Evolutionary conservation across 805 yeast species (phyloP).

Genomic region (Blastobotrys parvus): DNA sequence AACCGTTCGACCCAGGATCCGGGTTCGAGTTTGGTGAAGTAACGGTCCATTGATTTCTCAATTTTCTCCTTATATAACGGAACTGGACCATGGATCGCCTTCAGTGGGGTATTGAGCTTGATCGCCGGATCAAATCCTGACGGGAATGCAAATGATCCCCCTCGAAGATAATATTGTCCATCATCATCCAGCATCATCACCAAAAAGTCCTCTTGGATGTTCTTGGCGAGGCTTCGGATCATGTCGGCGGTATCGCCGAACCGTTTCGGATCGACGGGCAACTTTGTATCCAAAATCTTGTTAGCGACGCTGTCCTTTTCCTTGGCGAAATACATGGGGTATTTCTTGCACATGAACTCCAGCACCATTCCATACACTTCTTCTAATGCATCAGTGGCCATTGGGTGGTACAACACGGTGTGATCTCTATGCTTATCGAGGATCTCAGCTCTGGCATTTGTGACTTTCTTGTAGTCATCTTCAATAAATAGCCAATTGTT

Average conservation of each 20-base stretch:
- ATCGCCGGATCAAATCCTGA: slow-evolving; percentile 62
- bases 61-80: slow-evolving; percentile 55
- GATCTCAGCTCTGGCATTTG: slow-evolving; percentile 33
- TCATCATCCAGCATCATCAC: slow-evolving; percentile 42
- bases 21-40: slow-evolving; percentile 48
- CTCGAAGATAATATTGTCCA: slow-evolving; percentile 41
- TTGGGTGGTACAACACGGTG: slow-evolving; percentile 28
- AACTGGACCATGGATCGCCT: slow-evolving; percentile 61
- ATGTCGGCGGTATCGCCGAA: slow-evolving; percentile 8
- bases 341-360: slow-evolving; percentile 36
- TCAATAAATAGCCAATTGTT: slow-evolving; percentile 58
- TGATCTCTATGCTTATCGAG: slow-evolving; percentile 24
- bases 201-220: slow-evolving; percentile 58
- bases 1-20: slow-evolving; percentile 51
- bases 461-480: slow-evolving; percentile 42
- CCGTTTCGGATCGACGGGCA: neutral
- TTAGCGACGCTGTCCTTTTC: slow-evolving; percentile 29
- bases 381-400: slow-evolving; percentile 32
- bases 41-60: slow-evolving; percentile 56
- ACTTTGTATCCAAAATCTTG: neutral
- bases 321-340: slow-evolving; percentile 33
- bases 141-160: slow-evolving; percentile 55
- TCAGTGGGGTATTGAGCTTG: slow-evolving; percentile 45
- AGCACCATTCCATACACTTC: slow-evolving; percentile 43
- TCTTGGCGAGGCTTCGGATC: slow-evolving; percentile 19